Evolutionary conservation across 352 stramenopile genomes (phyloP).

Genomic region (Achlya hypogyna): DNA sequence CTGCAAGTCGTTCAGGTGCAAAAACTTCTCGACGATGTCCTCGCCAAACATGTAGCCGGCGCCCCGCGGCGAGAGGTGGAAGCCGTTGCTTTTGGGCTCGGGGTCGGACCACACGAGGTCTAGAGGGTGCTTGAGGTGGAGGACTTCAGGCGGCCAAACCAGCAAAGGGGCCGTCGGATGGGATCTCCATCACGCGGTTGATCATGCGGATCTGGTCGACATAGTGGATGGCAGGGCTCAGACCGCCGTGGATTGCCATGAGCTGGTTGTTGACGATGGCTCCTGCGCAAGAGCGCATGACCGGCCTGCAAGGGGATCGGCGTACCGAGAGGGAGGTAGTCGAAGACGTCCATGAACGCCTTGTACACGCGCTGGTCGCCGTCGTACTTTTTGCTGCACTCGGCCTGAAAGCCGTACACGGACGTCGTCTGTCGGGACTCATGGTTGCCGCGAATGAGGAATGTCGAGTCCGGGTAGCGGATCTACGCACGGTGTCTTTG

Average conservation of each 20-base stretch:
- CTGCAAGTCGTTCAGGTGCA: conserved; percentile 66
- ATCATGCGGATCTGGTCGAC: conserved; percentile 91
- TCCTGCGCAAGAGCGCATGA: conserved; percentile 53
- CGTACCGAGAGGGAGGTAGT: conserved; percentile 49
- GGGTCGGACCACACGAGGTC: conserved; percentile 83
- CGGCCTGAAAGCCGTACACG: conserved; percentile 78
- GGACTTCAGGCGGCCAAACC: background rate
- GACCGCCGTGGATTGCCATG: conserved; percentile 53
- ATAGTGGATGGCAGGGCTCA: conserved; percentile 62
- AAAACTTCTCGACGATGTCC: conserved; percentile 76
- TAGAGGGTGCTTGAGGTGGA: background rate
- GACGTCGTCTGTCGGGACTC: conserved; percentile 81
- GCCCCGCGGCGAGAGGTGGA: conserved; percentile 67
- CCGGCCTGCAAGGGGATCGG: conserved; percentile 83
- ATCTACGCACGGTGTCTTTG: conserved; percentile 52
- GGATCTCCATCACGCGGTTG: conserved; percentile 71
- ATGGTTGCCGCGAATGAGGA: conserved; percentile 93
- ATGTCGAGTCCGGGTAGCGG: conserved; percentile 87
- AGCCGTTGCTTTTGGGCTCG: conserved; percentile 76
- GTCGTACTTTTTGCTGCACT: conserved; percentile 81
- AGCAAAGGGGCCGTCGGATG: conserved; percentile 60
- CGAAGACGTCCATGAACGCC: conserved; percentile 69
- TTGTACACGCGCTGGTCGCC: conserved; percentile 64
- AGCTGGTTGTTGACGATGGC: conserved; percentile 66
- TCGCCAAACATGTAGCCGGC: conserved; percentile 83